Evolutionary conservation across 352 stramenopile species (phyloP).

Genomic region (Phytophthora tentaculata): DNA sequence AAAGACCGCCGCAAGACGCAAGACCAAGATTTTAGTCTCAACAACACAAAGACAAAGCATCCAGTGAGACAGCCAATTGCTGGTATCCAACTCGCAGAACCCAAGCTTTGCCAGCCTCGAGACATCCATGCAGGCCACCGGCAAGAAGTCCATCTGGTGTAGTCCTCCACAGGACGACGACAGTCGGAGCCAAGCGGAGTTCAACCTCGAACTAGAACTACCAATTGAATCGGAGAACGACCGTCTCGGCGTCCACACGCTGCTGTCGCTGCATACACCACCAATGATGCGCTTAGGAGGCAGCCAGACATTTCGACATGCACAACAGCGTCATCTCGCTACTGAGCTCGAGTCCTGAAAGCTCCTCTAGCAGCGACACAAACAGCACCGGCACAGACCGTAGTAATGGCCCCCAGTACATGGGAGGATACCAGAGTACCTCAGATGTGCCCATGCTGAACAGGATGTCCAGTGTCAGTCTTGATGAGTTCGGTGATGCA

Average conservation of each 20-base stretch:
- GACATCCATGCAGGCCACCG: conserved; percentile 12
- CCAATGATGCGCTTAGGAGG: conserved; percentile 25
- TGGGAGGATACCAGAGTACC: conserved; percentile 8
- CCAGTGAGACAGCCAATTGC: conserved; percentile 4
- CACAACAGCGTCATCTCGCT: conserved; percentile 38
- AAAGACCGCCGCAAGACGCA: conserved; percentile 31
- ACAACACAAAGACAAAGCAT: conserved; percentile 25
- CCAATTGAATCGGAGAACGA: conserved; percentile 25
- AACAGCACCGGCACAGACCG: conserved; percentile 41
- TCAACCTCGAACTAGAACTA: conserved; percentile 24
- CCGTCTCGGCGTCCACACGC: conserved; percentile 24
- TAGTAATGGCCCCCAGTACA: conserved; percentile 17
- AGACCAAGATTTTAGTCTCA: conserved; percentile 18
- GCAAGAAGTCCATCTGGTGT: conserved; percentile 37
- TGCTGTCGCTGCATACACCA: conserved; percentile 37
- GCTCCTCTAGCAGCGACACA: conserved; percentile 41
- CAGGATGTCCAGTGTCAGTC: conserved; percentile 57
- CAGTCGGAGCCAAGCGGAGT: conserved; percentile 12
- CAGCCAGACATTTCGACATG: conserved; percentile 32
- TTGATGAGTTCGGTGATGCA: conserved; percentile 35
- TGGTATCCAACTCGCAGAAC: neutral
- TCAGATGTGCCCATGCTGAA: conserved; percentile 38
- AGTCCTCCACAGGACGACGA: conserved; percentile 20
- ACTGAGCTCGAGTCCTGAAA: conserved; percentile 35
- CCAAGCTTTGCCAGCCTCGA: conserved; percentile 5